These are phyloP conservation scores for Eimeria sp. DNA, from an alignment of 169 alveolate genomes.

Conservation along the genomic window DNA sequence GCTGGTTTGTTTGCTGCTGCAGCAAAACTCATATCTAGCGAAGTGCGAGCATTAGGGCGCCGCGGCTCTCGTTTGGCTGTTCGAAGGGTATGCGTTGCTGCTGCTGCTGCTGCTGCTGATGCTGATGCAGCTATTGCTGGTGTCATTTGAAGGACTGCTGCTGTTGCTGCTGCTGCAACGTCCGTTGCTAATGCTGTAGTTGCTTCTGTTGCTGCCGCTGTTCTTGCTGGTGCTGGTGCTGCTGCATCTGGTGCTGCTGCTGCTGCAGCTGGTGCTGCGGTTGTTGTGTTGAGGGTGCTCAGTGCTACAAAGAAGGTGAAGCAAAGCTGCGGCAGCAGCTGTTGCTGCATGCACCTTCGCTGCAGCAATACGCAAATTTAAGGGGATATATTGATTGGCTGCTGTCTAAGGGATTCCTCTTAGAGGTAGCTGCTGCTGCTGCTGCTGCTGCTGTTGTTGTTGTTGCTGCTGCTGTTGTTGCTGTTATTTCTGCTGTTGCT, in stretches of 20 bases:
- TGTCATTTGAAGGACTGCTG: not conserved
- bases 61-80: constrained; percentile 63
- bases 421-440: constrained; percentile 49
- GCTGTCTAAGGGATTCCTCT: not conserved
- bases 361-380: constrained; percentile 29
- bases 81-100: constrained; percentile 7
- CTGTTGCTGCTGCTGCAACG: not conserved
- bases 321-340: constrained; percentile 66
- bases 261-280: constrained; percentile 35
- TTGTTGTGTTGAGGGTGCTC: not conserved
- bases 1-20: constrained; percentile 5
- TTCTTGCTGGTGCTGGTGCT: not conserved
- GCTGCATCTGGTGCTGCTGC: not conserved
- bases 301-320: not conserved
- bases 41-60: constrained; percentile 3
- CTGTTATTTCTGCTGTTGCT: no score
- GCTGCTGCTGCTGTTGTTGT: constrained; percentile 39
- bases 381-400: not conserved
- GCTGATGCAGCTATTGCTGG: not conserved
- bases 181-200: not conserved
- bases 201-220: constrained; percentile 28
- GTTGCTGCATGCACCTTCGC: constrained; percentile 59
- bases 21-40: constrained; percentile 55
- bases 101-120: constrained; percentile 36
- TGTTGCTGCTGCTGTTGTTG: not conserved